Evolutionary conservation across 2,329 filamentous ascomycete genomes (phyloP).

Genomic region (Monilinia polystroma): DNA sequence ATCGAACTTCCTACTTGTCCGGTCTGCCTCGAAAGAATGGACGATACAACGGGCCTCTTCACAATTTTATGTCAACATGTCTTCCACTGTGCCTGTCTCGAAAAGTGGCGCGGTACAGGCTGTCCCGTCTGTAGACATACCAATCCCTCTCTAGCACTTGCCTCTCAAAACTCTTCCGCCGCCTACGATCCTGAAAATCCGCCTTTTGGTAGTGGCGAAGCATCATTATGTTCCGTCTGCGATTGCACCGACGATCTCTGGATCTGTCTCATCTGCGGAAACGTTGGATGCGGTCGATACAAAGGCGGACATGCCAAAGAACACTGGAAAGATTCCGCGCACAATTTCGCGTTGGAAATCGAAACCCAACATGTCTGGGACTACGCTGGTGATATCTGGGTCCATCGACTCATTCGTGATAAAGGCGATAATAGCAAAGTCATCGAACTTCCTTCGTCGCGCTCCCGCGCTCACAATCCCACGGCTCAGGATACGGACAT

Average conservation of each 20-base stretch:
- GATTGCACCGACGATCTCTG: constrained; percentile 80
- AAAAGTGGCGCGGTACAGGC: constrained; percentile 92
- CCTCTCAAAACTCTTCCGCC: constrained; percentile 32
- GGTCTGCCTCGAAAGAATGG: constrained; percentile 96
- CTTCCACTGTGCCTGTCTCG: constrained; percentile 93
- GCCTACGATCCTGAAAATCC: constrained; percentile 50
- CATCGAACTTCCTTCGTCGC: constrained; percentile 71
- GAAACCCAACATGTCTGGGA: constrained; percentile 97
- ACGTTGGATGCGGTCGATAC: constrained; percentile 90
- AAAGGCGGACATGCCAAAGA: constrained; percentile 91
- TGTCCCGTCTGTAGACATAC: constrained; percentile 96
- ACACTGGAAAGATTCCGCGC: constrained; percentile 85
- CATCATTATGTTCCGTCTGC: constrained; percentile 78
- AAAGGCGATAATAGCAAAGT: constrained; percentile 84
- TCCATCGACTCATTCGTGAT: constrained; percentile 90
- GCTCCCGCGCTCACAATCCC: constrained; percentile 16
- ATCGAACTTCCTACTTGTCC: constrained; percentile 93
- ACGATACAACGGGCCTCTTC: constrained; percentile 90
- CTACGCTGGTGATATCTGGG: constrained; percentile 92
- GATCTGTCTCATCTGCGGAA: constrained; percentile 93
- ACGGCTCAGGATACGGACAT: constrained; percentile 55
- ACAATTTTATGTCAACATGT: constrained; percentile 97
- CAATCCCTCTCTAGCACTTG: constrained; percentile 51
- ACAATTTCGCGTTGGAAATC: constrained; percentile 91
- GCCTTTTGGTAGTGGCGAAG: constrained; percentile 59